A percentile compares a stretch with the other conserved stretches of the same genome.
Conservation (phyloP, 2,329 filamentous ascomycete species). For the Fusarium verticillioides region DNA sequence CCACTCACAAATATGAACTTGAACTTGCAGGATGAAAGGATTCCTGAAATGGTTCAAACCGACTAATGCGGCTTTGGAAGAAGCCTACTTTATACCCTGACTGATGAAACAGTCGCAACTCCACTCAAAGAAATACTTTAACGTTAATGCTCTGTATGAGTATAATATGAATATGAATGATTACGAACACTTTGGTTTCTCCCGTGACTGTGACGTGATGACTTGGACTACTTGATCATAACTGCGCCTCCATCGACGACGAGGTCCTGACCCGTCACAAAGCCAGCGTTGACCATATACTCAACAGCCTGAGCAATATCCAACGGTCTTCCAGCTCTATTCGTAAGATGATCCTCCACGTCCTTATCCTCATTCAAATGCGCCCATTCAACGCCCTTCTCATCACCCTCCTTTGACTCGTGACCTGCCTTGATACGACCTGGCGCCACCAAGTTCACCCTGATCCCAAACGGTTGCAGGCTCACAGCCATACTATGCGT, state of each 20-base stretch:
- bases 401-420: slow-evolving; percentile 11
- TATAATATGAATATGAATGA: slow-evolving; percentile 27
- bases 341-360: slow-evolving; percentile 12
- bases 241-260: slow-evolving; percentile 15
- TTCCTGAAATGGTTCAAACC: not conserved
- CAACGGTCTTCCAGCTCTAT: slow-evolving; percentile 11
- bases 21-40: not conserved
- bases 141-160: slow-evolving; percentile 21
- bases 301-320: slow-evolving; percentile 16
- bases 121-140: slow-evolving; percentile 15
- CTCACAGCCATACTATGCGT: slow-evolving; percentile 21
- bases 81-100: slow-evolving; percentile 26
- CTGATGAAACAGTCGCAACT: slow-evolving; percentile 7
- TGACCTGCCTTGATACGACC: slow-evolving; percentile 10
- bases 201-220: not conserved
- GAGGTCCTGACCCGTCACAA: slow-evolving; percentile 16
- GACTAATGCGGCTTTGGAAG: slow-evolving; percentile 19
- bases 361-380: slow-evolving; percentile 14
- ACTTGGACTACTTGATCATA: not conserved
- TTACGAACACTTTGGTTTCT: not conserved
- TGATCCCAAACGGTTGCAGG: not conserved
- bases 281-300: slow-evolving; percentile 19
- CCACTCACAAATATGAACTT: slow-evolving; percentile 6
- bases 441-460: slow-evolving; percentile 10
- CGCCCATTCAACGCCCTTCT: not conserved